A percentile compares a stretch with the other conserved stretches of the same genome.
Evolutionary conservation across 192 early-diverging fungal genomes (phyloP).

Genomic region (Dimargaris xerosporica): DNA sequence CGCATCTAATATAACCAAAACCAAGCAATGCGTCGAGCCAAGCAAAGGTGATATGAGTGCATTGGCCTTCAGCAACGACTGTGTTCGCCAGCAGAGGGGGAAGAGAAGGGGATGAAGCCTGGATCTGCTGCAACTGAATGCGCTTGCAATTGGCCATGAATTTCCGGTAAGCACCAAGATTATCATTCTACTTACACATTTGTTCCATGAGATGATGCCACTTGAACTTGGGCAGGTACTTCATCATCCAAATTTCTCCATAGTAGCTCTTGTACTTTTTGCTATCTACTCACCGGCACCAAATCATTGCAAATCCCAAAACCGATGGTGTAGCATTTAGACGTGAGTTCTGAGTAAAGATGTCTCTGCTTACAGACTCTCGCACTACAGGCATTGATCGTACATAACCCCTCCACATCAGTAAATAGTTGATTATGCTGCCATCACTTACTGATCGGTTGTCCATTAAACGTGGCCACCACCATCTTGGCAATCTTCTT

Average conservation of each 20-base stretch:
- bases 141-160: no score
- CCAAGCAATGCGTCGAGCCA: no score
- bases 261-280: constrained; percentile 76
- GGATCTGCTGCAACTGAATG: no score
- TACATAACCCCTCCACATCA: background rate
- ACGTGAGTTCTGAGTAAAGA: background rate
- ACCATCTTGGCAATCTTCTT: constrained; percentile 74
- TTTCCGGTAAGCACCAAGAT: no score
- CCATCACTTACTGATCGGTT: constrained; percentile 42
- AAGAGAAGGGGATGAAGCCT: no score
- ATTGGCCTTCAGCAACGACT: no score
- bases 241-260: constrained; percentile 95
- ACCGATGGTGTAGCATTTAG: background rate
- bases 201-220: constrained; percentile 92
- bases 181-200: constrained; percentile 30
- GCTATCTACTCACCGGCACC: constrained; percentile 27
- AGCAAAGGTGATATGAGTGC: no score
- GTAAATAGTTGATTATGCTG: background rate
- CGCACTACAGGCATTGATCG: background rate
- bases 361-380: background rate
- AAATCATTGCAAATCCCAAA: background rate
- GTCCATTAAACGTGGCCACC: constrained; percentile 64
- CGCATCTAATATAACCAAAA: no score
- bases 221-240: constrained; percentile 91
- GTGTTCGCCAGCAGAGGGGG: no score